Base-by-base conservation (phyloP, 1,284 basidiomycete species). In the Neolentinus lepideus region DNA sequence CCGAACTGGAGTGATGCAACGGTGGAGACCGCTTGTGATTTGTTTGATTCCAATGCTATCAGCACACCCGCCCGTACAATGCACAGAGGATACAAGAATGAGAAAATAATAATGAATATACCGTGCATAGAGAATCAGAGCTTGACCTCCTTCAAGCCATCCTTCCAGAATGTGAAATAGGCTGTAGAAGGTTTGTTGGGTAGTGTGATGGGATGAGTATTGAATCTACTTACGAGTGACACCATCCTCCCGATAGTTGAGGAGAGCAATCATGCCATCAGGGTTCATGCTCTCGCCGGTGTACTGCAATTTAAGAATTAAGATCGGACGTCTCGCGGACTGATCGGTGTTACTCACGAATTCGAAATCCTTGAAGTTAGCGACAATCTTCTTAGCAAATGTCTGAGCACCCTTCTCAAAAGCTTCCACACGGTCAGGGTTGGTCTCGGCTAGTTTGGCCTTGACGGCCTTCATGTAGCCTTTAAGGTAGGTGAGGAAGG, bases 91-190 rank as follows among this genome's bases (percentile, higher is more conserved):
- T 52, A 48, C 45, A 54, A n/a, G n/a, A 55, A 54, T 33, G 50
- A 43, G 26, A 60, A 26, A 57, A 38, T 47, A 48, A 61, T 45
- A 52, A 52, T 16, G 29, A 25, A 55, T 51, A 57, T 50, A 26
- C 33, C n/a, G n/a, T n/a, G 31, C 68, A 65, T 8, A 50, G 47
- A 50, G 6, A 50, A 29, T 50, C 24, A 91, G 60, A 85, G 77
- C 71, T 92, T 92, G 59, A 80, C 66, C 67, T 84, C 76, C 73
- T 92, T 91, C 62, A 93, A 71, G 53, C 94, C 94, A 71, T 96
- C 84, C 75, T 90, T 94, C 93, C 92, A 96, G 79, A 95, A 90
- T 38, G 85, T 93, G 73, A 96, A 85, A 75, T 90, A 98, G 68
- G 95, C 90, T 92, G 62, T 36, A 48, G 35, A 31, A 4, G 12